Evolutionary conservation across 2,329 filamentous ascomycete genomes (phyloP), one percentile per base, ranked within the genome.

Genomic region (Harringtonia aguacate): DNA sequence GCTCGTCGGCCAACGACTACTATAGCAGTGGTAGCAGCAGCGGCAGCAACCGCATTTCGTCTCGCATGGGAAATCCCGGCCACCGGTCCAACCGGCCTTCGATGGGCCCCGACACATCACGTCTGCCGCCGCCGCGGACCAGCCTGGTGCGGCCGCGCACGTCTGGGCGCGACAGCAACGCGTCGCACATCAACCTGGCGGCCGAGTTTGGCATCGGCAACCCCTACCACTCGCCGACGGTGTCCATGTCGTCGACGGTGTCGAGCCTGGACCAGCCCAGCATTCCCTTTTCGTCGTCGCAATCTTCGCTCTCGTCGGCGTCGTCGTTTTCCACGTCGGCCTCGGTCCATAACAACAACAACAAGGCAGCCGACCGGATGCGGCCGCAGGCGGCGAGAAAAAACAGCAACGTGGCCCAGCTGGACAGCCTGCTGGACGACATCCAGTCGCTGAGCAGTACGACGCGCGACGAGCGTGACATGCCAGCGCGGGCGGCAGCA

Each of bases 211-310:
- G 77, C 12, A 58, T 68, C 21, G 70, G 73, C 29, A 82, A 82
- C 52, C 74, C 77, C 0, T 81, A 83, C 52, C 79, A 85, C 53
- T 70, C 73, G 4, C 65, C 76, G 0, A 77, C 78, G 1, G 72
- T 75, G 47, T 86, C 81, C 2, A 71, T 73, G 22, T 80, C 79
- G 0, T 86, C 82, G 0, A 77, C 73, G 17, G 70, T 72, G 36
- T 85, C 81, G 3, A 72, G 69, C 1, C 73, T 69, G 33, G 82
- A 77, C 44, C 62, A 61, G n/a, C 63, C 62, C 2, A 77, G 77
- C 53, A 73, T 74, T 47, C 64, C 72, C 1, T 84, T 80, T 54
- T 81, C 80, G 8, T 60, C 59, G 35, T 77, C 77, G 4, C 80
- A 73, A 49, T 70, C 75, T 4, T 69, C 75, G 8, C 60, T 63